Evolutionary conservation across 257 asterid genomes (phyloP).

Genomic region (Salvia splendens): DNA sequence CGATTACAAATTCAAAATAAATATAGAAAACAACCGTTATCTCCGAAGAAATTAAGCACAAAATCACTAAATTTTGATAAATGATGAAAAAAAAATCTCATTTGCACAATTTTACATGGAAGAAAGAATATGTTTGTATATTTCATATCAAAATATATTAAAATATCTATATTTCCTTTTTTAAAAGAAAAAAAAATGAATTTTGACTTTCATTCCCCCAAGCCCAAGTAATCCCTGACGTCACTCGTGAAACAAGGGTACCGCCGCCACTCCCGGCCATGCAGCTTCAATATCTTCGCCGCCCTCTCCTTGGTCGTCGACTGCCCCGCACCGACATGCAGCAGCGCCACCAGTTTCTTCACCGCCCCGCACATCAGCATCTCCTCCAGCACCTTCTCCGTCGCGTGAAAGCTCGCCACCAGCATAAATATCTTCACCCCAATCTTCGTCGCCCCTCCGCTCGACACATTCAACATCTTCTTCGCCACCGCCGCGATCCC

Average conservation of each 20-base stretch:
- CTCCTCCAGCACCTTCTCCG: constrained; percentile 76
- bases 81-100: neutral
- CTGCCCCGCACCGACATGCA: constrained; percentile 50
- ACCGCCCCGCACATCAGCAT: constrained; percentile 69
- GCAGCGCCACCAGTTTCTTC: constrained; percentile 62
- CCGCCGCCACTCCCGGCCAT: constrained; percentile 65
- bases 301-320: constrained; percentile 59
- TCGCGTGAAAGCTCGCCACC: constrained; percentile 59
- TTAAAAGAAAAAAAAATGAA: too few species aligned
- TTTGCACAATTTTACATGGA: neutral
- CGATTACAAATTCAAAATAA: neutral
- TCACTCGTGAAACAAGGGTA: constrained; percentile 79
- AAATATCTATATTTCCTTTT: neutral
- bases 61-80: neutral
- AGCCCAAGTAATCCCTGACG: constrained; percentile 56
- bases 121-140: constrained; percentile 12
- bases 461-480: constrained; percentile 59
- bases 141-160: constrained; percentile 3
- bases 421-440: constrained; percentile 74
- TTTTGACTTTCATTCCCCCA: constrained; percentile 33
- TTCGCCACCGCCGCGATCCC: constrained; percentile 75
- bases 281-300: constrained; percentile 61
- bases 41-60: neutral
- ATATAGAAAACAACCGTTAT: neutral
- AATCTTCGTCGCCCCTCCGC: constrained; percentile 48